phyloP scores from a whole-genome alignment of 176 grass and related monocot genomes.

The Panicum miliaceum region DNA sequence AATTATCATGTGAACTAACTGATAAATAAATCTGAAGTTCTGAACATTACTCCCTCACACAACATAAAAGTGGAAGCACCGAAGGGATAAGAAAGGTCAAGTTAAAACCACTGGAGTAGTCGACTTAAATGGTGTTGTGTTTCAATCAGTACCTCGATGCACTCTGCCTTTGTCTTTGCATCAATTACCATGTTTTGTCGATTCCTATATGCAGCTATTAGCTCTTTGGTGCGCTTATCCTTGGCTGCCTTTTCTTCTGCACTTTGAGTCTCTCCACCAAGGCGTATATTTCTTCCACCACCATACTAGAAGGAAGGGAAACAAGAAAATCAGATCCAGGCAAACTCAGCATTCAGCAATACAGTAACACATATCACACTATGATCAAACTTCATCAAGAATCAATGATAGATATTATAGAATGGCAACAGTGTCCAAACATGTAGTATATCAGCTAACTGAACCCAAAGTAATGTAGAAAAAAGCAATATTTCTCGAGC shows the following conservation, averaged over 20 bases:
- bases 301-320: constrained; percentile 62
- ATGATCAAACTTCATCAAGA: constrained; percentile 11
- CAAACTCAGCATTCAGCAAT: neutral
- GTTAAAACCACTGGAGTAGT: constrained; percentile 12
- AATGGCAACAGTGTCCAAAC: neutral
- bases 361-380: neutral
- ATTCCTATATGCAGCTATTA: constrained; percentile 65
- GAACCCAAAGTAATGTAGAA: constrained; percentile 2
- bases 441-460: constrained; percentile 10
- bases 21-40: neutral
- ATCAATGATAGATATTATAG: constrained; percentile 6
- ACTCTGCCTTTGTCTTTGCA: constrained; percentile 67
- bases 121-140: constrained; percentile 2
- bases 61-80: neutral
- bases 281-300: constrained; percentile 69
- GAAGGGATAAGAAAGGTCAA: neutral
- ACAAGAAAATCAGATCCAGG: constrained; percentile 20
- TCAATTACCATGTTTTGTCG: constrained; percentile 49
- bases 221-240: constrained; percentile 59
- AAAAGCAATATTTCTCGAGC: neutral
- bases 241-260: constrained; percentile 64
- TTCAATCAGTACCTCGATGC: constrained; percentile 53
- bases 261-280: constrained; percentile 57
- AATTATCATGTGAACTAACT: neutral
- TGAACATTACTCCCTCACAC: neutral